These are phyloP conservation scores for Brassica carinata DNA, from an alignment of 345 rosid species.

Conservation along the genomic window DNA sequence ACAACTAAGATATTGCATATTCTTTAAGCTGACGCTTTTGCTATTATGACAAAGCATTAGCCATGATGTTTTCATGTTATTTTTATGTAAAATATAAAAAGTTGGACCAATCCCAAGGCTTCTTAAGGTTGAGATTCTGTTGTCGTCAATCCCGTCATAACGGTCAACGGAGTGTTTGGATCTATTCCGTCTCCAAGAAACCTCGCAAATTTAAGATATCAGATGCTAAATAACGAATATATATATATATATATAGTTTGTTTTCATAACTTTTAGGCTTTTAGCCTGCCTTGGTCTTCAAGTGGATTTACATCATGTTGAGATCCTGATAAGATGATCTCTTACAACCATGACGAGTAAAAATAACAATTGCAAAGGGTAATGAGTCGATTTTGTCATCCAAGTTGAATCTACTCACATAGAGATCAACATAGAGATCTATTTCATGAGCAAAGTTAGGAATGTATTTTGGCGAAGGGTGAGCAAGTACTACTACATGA, in stretches of 20 bases:
- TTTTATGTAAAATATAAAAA: conserved; percentile 4
- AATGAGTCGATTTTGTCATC: neutral
- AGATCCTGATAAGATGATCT: neutral
- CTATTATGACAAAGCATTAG: conserved; percentile 22
- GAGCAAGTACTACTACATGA: conserved; percentile 4
- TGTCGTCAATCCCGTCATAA: neutral
- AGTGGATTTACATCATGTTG: neutral
- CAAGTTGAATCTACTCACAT: neutral
- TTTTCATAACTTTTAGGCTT: neutral
- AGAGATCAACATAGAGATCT: neutral
- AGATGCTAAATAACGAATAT: neutral
- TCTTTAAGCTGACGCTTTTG: conserved; percentile 23
- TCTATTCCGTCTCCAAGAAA: neutral
- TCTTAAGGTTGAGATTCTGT: neutral
- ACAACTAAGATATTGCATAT: conserved; percentile 1
- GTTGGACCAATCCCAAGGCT: neutral
- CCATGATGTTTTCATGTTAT: conserved; percentile 1
- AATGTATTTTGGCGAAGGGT: no score
- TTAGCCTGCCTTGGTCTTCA: neutral
- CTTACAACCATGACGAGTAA: neutral
- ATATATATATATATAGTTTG: no score
- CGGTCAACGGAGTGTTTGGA: neutral
- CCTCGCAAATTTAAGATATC: neutral
- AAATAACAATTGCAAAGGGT: neutral
- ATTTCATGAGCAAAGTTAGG: neutral